phyloP scores from a whole-genome alignment of 2,329 filamentous ascomycete species.

The Penicillium corylophilum region DNA sequence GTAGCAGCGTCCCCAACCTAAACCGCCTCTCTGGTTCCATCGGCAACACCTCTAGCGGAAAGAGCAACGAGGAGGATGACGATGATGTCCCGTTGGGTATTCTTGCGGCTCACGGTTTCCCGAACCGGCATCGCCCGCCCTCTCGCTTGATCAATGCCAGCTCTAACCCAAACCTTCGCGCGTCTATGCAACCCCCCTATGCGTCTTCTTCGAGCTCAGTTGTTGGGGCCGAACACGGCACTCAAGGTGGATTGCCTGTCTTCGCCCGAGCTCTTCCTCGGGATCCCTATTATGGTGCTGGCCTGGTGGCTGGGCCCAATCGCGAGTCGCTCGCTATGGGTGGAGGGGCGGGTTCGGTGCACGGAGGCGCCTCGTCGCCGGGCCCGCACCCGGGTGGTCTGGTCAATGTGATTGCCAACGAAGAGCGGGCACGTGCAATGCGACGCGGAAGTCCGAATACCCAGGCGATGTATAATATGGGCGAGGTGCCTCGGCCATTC shows the following conservation, averaged over 20 bases:
- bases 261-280: constrained; percentile 80
- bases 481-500: constrained; percentile 37
- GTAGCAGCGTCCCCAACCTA: constrained; percentile 63
- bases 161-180: constrained; percentile 71
- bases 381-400: constrained; percentile 65
- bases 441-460: constrained; percentile 74
- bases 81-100: constrained; percentile 87
- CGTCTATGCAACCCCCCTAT: constrained; percentile 50
- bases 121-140: constrained; percentile 72
- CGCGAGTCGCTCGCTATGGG: constrained; percentile 73
- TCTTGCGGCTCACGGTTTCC: constrained; percentile 84
- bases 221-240: constrained; percentile 51
- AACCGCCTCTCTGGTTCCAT: constrained; percentile 39
- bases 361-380: constrained; percentile 39
- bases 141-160: constrained; percentile 63
- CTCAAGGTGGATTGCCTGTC: constrained; percentile 64
- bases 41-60: constrained; percentile 38
- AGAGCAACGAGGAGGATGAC: constrained; percentile 64
- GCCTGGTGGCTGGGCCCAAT: constrained; percentile 68
- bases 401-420: constrained; percentile 82
- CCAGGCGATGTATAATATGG: constrained; percentile 48
- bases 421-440: constrained; percentile 76
- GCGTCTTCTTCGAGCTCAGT: constrained; percentile 57
- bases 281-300: constrained; percentile 80
- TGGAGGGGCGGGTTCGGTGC: constrained; percentile 51